Conservation (phyloP, 2,329 filamentous ascomycete genomes). For the Trichoderma aggressivum region DNA sequence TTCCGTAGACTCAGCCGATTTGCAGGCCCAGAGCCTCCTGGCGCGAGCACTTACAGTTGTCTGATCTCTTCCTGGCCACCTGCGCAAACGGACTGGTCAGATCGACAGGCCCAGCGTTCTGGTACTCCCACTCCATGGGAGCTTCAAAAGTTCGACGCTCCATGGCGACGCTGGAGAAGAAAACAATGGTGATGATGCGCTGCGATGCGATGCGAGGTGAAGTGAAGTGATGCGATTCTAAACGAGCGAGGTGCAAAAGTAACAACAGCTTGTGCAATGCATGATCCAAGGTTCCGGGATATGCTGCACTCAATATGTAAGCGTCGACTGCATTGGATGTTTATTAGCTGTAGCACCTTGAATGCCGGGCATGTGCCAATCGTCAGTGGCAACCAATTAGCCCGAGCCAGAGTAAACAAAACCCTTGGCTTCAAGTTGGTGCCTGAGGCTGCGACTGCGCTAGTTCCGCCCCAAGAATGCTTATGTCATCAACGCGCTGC, state of each 20-base stretch:
- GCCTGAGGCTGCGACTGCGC: constrained; percentile 1
- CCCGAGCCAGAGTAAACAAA: constrained; percentile 36
- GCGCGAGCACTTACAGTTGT: constrained; percentile 39
- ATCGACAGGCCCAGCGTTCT: constrained; percentile 55
- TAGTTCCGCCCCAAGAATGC: neutral
- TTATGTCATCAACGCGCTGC: constrained; percentile 32
- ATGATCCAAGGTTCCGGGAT: neutral
- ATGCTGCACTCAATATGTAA: neutral
- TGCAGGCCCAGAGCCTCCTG: neutral
- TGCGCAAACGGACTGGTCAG: constrained; percentile 60
- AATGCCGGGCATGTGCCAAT: neutral
- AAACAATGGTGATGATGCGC: neutral
- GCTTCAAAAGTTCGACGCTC: constrained; percentile 56
- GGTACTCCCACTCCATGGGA: constrained; percentile 66
- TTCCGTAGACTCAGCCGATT: neutral
- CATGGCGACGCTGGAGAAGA: constrained; percentile 34
- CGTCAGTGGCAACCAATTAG: constrained; percentile 27
- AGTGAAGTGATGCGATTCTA: neutral
- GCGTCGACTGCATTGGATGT: neutral
- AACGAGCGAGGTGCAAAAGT: neutral
- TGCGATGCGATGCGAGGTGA: neutral
- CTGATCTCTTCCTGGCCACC: constrained; percentile 40
- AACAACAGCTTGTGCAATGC: neutral
- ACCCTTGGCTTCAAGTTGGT: neutral
- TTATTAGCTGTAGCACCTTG: neutral